These are phyloP conservation scores for Cordyceps pruinosa DNA, from an alignment of 2,329 filamentous ascomycete species.

Conservation along the genomic window DNA sequence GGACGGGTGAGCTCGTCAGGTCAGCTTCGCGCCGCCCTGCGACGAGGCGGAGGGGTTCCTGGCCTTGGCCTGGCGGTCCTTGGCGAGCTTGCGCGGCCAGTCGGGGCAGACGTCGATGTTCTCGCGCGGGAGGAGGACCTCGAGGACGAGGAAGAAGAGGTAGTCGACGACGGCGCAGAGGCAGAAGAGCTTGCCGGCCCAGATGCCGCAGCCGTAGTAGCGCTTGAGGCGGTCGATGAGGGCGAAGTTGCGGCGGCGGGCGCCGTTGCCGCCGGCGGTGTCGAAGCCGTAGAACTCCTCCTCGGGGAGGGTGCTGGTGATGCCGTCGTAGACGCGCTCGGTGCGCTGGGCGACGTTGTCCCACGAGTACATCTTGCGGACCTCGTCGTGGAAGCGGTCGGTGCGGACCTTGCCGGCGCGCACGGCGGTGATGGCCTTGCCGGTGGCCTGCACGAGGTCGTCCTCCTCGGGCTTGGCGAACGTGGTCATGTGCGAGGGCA, in stretches of 20 bases:
- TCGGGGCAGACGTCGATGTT: constrained; percentile 84
- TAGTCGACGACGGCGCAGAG: constrained; percentile 93
- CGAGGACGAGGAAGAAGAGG: constrained; percentile 78
- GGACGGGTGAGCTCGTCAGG: neutral
- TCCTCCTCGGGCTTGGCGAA: constrained; percentile 97
- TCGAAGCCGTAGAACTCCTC: constrained; percentile 84
- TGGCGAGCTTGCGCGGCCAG: constrained; percentile 71
- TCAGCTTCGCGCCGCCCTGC: constrained; percentile 15
- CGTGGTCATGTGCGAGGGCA: constrained; percentile 93
- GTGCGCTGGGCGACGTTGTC: constrained; percentile 89
- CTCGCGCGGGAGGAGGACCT: constrained; percentile 77
- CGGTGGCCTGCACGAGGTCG: constrained; percentile 83
- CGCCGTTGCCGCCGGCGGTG: constrained; percentile 60
- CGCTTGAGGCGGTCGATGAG: constrained; percentile 91
- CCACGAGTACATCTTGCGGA: constrained; percentile 99
- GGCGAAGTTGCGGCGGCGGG: constrained; percentile 76
- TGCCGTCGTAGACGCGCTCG: constrained; percentile 90
- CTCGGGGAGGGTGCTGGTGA: constrained; percentile 77
- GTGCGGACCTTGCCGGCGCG: constrained; percentile 82
- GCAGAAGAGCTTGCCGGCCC: constrained; percentile 96
- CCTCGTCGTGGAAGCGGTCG: constrained; percentile 92
- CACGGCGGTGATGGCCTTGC: constrained; percentile 78
- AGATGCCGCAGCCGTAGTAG: constrained; percentile 96
- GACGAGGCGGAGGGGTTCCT: constrained; percentile 30
- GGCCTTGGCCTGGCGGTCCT: constrained; percentile 1